Evolutionary conservation across 2,329 filamentous ascomycete species (phyloP).

Genomic region (Colletotrichum acutatum): DNA sequence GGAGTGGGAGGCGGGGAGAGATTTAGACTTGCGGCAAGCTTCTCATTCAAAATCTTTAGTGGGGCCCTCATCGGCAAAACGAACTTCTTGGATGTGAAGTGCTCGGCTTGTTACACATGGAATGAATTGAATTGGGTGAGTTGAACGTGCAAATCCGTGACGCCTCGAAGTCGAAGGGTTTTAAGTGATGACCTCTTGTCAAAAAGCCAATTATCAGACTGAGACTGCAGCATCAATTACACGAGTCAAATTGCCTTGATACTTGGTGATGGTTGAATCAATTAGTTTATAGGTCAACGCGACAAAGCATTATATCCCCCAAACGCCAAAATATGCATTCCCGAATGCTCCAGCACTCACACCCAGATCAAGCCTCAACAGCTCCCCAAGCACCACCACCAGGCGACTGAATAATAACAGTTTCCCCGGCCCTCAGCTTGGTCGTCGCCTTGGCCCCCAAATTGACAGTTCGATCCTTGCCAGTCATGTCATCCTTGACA

Average conservation of each 20-base stretch:
- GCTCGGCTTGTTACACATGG: background rate
- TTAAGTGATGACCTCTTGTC: background rate
- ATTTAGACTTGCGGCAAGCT: no score
- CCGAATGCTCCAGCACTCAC: no score
- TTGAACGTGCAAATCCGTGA: background rate
- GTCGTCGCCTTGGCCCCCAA: constrained; percentile 36
- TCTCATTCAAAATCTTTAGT: no score
- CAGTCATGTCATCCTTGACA: constrained; percentile 41
- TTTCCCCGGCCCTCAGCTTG: constrained; percentile 30
- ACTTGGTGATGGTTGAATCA: background rate
- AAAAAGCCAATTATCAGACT: background rate
- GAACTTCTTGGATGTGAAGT: background rate
- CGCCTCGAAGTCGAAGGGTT: no score
- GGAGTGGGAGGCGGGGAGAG: no score
- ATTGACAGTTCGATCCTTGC: constrained; percentile 45
- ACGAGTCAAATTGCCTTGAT: background rate
- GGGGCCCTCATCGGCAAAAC: background rate
- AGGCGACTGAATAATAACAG: constrained; percentile 35
- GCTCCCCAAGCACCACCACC: constrained; percentile 34
- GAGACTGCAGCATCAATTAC: background rate
- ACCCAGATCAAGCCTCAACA: background rate
- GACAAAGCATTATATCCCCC: background rate
- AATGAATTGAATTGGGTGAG: background rate
- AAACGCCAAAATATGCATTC: background rate
- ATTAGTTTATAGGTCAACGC: background rate